Evolutionary conservation across 148 eudicot species (phyloP), one percentile per base, ranked within the genome.

Genomic region (Mesembryanthemum crystallinum): DNA sequence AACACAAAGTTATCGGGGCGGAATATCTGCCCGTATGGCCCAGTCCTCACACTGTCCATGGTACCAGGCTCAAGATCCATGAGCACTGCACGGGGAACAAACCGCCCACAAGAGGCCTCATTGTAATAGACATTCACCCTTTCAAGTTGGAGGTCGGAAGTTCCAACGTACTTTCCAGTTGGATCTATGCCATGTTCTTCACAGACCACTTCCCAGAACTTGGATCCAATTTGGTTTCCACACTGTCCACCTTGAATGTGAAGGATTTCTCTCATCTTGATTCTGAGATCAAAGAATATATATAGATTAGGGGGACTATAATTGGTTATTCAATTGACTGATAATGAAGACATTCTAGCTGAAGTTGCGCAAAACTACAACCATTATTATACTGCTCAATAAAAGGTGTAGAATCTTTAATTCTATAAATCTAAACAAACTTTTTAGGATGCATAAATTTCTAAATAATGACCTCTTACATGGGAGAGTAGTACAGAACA

Each of bases 21-120:
- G 69, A 82, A 82, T 27, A 82, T 78, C 79, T 78, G 85, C 25
- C 85, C 82, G 29, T 78, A 82, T 32, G 85, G 82, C 0, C 85
- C 85, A 62, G 85, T 79, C 71, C 85, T 79, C 63, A 83, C 85
- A 76, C 80, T 76, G 55, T 83, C 85, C 85, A 83, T 83, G 20
- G 85, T 83, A 79, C 85, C 85, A 32, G 85, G 85, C 67, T 83
- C 85, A 14, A 83, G 80, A 83, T 83, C 85, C 85, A 83, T 83
- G 21, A 83, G 80, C 74, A 83, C 85, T 9, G 83, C 85, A 76
- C 83, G 85, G 24, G 85, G 85, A 8, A 83, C 85, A 25, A 66
- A 83, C 14, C 85, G 65, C 11, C 85, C 85, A 62, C 85, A 83
- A 15, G 85, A 83, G 30, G 85, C 85, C 69, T 83, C 85, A 24